Base-by-base conservation (phyloP, 1,284 basidiomycete genomes). In the Cryptococcus hybrid region DNA sequence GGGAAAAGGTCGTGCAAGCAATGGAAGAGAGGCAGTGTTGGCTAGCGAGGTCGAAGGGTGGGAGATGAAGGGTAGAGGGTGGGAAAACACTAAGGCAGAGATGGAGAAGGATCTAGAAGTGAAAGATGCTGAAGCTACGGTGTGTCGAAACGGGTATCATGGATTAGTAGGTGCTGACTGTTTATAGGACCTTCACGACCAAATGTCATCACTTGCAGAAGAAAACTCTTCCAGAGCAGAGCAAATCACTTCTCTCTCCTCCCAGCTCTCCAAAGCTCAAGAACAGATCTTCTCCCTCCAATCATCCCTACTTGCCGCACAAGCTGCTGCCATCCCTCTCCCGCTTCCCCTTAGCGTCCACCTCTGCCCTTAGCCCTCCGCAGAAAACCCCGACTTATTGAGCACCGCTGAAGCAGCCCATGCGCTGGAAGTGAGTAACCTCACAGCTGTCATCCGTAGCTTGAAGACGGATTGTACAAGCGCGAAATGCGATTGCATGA, bases 391-490 rank as follows among this genome's bases (percentile, higher is more conserved):
- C 42, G 53, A 37, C 6, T 56, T 58, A 5, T 47, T 62, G 9
- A 50, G 56, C 8, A 37, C 61, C 46, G 55, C 60, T 2, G 81
- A 82, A 64, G 86, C 88, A 64, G 86, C 88, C 61, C 88, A 90
- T 65, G 81, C 83, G 7, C 83, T 93, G 52, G 90, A 91, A 62
- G 79, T 92, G 3, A 92, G 90, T 46, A 80, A 84, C 12, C 84
- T 89, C 11, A 86, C 88, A 44, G 88, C 88, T 0, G 84, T 84
- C 66, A 86, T 93, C 53, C 85, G 90, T 7, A 80, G 83, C 3
- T 80, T 92, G 61, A 93, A 77, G 83, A 84, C 3, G 72, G 82
- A 4, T 80, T 89, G 7, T 90, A 89, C 73, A 84, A 88, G 53
- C 85, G 88, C 6, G 84, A 89, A 58, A 84, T 84, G 30, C 82